phyloP scores from a whole-genome alignment of 345 rosid genomes.

The Citrus maxima region DNA sequence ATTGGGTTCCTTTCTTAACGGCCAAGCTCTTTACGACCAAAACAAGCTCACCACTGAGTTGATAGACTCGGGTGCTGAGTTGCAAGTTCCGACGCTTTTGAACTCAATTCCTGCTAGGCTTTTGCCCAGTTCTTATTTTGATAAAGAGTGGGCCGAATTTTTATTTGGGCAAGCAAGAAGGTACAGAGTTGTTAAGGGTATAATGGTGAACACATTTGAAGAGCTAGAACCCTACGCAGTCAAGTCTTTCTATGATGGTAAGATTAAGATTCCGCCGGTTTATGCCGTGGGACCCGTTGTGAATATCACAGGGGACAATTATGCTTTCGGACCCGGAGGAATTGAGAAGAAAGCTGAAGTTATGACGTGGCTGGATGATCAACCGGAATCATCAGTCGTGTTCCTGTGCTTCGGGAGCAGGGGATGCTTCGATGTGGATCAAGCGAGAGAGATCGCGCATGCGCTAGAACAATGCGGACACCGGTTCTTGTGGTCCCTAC shows the following conservation, averaged over 20 bases:
- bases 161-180: not conserved
- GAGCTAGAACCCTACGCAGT: slow-evolving; percentile 47
- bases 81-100: slow-evolving; percentile 27
- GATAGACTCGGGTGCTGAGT: slow-evolving; percentile 30
- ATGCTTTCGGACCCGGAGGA: not conserved
- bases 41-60: slow-evolving; percentile 21
- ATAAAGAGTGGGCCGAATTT: not conserved
- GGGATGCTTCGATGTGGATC: slow-evolving; percentile 49
- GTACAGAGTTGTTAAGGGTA: slow-evolving; percentile 31
- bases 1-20: slow-evolving; percentile 24
- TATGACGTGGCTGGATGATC: slow-evolving; percentile 50
- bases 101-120: slow-evolving; percentile 36
- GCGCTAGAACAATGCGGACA: slow-evolving; percentile 45
- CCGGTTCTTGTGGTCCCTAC: slow-evolving; percentile 54
- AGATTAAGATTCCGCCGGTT: slow-evolving; percentile 23
- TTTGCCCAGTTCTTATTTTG: slow-evolving; percentile 16
- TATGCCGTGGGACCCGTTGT: slow-evolving; percentile 57
- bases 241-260: slow-evolving; percentile 4
- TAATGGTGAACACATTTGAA: slow-evolving; percentile 41
- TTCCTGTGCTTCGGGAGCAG: slow-evolving; percentile 69
- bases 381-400: slow-evolving; percentile 45
- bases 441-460: slow-evolving; percentile 38
- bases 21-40: slow-evolving; percentile 19
- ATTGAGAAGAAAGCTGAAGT: slow-evolving; percentile 10
- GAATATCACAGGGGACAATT: slow-evolving; percentile 18